Evolutionary conservation across 352 stramenopile genomes (phyloP).

Genomic region (Pythium dissimile): DNA sequence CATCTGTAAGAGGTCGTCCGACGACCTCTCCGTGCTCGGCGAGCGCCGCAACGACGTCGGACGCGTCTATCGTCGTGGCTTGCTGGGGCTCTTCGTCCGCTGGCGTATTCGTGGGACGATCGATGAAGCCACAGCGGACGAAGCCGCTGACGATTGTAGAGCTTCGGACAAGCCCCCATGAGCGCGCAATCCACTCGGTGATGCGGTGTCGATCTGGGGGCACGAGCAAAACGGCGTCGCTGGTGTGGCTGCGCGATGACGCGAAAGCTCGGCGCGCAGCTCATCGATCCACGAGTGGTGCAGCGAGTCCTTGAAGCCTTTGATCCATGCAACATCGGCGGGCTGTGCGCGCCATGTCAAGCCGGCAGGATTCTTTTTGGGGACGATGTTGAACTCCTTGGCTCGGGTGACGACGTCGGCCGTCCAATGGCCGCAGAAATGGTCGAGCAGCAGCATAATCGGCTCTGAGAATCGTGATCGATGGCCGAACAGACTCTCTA

Average conservation of each 20-base stretch:
- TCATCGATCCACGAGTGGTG: slow-evolving; percentile 5
- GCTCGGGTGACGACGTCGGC: slow-evolving; percentile 4
- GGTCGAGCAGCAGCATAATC: slow-evolving; percentile 23
- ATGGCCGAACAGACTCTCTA: slow-evolving; percentile 24
- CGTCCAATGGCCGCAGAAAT: slow-evolving; percentile 15
- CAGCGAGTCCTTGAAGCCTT: slow-evolving; percentile 21
- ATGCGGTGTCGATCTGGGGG: neutral
- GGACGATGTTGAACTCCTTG: slow-evolving; percentile 7
- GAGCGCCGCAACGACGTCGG: neutral
- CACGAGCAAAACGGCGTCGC: neutral
- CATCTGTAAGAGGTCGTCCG: neutral
- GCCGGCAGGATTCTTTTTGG: slow-evolving; percentile 12
- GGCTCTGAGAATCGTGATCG: neutral
- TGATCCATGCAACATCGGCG: slow-evolving; percentile 25
- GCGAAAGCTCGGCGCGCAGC: slow-evolving; percentile 7
- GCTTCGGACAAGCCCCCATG: neutral
- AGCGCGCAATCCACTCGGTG: neutral
- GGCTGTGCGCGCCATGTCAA: slow-evolving; percentile 29
- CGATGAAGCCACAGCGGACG: neutral
- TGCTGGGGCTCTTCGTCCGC: neutral
- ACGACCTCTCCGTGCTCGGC: neutral
- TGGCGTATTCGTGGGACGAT: neutral
- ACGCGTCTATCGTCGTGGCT: neutral
- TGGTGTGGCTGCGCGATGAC: neutral
- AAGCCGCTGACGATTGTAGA: neutral